phyloP scores from a whole-genome alignment of 169 alveolate species.

The Nephromyces sp. region DNA sequence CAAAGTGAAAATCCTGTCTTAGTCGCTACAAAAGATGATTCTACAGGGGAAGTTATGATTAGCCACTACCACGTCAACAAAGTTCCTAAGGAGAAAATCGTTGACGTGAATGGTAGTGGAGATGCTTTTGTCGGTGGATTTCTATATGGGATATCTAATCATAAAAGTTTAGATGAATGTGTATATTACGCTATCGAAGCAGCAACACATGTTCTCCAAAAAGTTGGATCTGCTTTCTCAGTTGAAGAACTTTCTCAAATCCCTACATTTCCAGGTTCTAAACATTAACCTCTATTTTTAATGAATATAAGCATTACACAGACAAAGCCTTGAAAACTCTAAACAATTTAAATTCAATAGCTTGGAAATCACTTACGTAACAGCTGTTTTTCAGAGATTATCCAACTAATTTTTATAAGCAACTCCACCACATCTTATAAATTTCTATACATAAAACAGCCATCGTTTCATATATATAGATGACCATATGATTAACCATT shows the following conservation, averaged over 20 bases:
- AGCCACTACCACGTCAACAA: background rate
- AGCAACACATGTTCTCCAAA: constrained; percentile 35
- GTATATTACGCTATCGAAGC: constrained; percentile 28
- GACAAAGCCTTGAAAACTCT: too few species aligned
- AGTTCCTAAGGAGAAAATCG: constrained; percentile 23
- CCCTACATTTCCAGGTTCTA: too few species aligned
- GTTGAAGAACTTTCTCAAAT: background rate
- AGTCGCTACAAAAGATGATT: background rate
- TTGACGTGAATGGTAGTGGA: constrained; percentile 77
- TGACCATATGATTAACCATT: too few species aligned
- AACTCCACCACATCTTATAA: too few species aligned
- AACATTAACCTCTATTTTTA: too few species aligned
- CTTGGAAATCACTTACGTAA: too few species aligned
- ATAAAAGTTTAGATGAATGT: constrained; percentile 22
- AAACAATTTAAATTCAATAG: too few species aligned
- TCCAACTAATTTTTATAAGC: too few species aligned
- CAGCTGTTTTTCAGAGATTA: too few species aligned
- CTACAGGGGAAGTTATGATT: background rate
- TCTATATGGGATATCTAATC: constrained; percentile 44
- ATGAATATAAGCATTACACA: too few species aligned
- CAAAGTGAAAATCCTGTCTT: constrained; percentile 22
- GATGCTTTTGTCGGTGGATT: constrained; percentile 78
- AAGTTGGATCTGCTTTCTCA: constrained; percentile 33
- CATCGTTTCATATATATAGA: too few species aligned
- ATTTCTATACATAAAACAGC: too few species aligned